Percentiles rank a stretch among this genome's conserved stretches.
These are phyloP conservation scores for Fusarium pseudocircinatum DNA, from an alignment of 2,329 filamentous ascomycete genomes.

Conservation along the genomic window DNA sequence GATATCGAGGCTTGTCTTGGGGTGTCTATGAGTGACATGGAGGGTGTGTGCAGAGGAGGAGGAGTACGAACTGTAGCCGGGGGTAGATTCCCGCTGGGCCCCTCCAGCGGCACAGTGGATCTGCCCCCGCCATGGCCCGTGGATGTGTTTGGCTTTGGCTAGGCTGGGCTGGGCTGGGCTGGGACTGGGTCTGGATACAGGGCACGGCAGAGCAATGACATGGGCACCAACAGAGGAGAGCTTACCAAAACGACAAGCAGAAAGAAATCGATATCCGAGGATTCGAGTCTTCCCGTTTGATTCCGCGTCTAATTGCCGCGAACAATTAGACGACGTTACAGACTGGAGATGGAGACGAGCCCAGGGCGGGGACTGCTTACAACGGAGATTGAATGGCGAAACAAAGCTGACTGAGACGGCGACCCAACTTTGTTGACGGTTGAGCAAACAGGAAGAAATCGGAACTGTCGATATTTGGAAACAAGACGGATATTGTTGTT, in stretches of 20 bases:
- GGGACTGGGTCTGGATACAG: conserved; percentile 1
- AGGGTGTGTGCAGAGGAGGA: conserved; percentile 11
- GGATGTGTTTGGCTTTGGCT: neutral
- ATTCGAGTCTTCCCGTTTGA: neutral
- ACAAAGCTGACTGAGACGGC: conserved; percentile 12
- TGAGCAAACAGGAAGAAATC: conserved; percentile 19
- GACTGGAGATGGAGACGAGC: neutral
- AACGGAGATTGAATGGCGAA: conserved; percentile 30
- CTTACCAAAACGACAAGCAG: conserved; percentile 35
- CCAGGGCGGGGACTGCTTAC: conserved; percentile 5
- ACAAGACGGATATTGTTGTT: conserved; percentile 13
- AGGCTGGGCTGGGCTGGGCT: neutral
- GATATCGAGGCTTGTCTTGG: conserved; percentile 19
- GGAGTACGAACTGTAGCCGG: conserved; percentile 29
- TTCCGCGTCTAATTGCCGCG: conserved; percentile 26
- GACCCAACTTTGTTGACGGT: conserved; percentile 24
- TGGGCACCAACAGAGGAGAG: conserved; percentile 16
- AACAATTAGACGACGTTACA: conserved; percentile 7
- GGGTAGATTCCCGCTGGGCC: conserved; percentile 37
- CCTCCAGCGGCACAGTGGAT: conserved; percentile 34
- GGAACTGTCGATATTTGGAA: conserved; percentile 12
- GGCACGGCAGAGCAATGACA: conserved; percentile 15
- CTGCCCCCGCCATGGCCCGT: conserved; percentile 12
- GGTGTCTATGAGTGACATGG: conserved; percentile 8
- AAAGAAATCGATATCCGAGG: conserved; percentile 27